Evolutionary conservation across 208 protist species (phyloP).

Genomic region (Acanthamoeba healyi): DNA sequence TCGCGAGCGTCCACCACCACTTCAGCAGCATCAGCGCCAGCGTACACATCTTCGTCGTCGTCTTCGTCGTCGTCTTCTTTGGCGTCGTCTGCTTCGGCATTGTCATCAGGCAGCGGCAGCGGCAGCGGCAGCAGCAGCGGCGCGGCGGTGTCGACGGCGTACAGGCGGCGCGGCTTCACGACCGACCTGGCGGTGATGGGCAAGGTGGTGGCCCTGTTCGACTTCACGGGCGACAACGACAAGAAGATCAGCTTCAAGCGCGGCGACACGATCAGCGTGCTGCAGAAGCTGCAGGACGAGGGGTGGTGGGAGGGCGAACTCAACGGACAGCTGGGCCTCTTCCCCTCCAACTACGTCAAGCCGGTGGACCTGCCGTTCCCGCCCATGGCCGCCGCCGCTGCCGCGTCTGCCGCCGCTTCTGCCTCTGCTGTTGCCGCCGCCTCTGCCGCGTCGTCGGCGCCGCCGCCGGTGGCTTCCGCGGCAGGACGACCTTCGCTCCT

Average conservation of each 20-base stretch:
- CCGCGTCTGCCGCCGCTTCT: not conserved
- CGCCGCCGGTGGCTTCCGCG: too few species aligned
- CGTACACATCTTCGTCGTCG: too few species aligned
- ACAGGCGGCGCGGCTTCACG: not conserved
- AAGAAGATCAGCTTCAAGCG: constrained; percentile 71
- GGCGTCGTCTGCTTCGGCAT: too few species aligned
- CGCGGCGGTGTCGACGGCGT: not conserved
- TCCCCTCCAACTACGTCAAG: constrained; percentile 36
- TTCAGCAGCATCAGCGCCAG: too few species aligned
- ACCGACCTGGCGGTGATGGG: not conserved
- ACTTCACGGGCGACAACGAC: constrained; percentile 35
- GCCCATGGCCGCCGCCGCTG: not conserved
- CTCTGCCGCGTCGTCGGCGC: too few species aligned
- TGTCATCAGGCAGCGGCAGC: too few species aligned
- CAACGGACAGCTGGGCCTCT: constrained; percentile 11
- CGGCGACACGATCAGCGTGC: constrained; percentile 38
- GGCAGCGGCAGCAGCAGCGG: not conserved
- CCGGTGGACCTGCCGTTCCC: too few species aligned
- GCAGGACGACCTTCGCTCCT: too few species aligned
- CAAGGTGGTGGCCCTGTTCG: not conserved
- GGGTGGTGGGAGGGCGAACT: constrained; percentile 69
- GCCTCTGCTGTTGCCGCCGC: not conserved
- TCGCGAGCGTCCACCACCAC: too few species aligned
- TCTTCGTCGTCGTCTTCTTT: too few species aligned
- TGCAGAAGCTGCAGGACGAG: constrained; percentile 48